Percentiles rank a stretch among this genome's conserved stretches.
phyloP scores from a whole-genome alignment of 306 rosid genomes.

The Prunus persica region Prunus_persica_NCBIv2 NC_034009.1:1194501-1195000 shows the following conservation, averaged over 20 bases:
- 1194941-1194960: slow-evolving; percentile 53
- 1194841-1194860: slow-evolving; percentile 57
- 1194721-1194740: slow-evolving; percentile 93
- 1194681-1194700: background rate
- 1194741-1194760: slow-evolving; percentile 60
- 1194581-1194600: slow-evolving; percentile 43
- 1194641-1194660: slow-evolving; percentile 63
- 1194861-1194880: slow-evolving; percentile 55
- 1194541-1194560: slow-evolving; percentile 95
- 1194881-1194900: slow-evolving; percentile 16
- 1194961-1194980: slow-evolving; percentile 62
- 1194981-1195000: slow-evolving; percentile 69
- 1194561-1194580: slow-evolving; percentile 93
- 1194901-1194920: slow-evolving; percentile 51
- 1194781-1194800: slow-evolving; percentile 55
- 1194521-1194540: slow-evolving; percentile 67
- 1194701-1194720: slow-evolving; percentile 36
- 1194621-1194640: slow-evolving; percentile 77
- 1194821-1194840: slow-evolving; percentile 50
- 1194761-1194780: slow-evolving; percentile 39
- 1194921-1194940: slow-evolving; percentile 37
- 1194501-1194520: slow-evolving; percentile 43
- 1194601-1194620: slow-evolving; percentile 49
- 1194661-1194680: slow-evolving; percentile 21
- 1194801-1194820: slow-evolving; percentile 50